These are phyloP conservation scores for Hyphodiscus hymeniophilus DNA, from an alignment of 495 filamentous ascomycete species.

Conservation along the genomic window DNA sequence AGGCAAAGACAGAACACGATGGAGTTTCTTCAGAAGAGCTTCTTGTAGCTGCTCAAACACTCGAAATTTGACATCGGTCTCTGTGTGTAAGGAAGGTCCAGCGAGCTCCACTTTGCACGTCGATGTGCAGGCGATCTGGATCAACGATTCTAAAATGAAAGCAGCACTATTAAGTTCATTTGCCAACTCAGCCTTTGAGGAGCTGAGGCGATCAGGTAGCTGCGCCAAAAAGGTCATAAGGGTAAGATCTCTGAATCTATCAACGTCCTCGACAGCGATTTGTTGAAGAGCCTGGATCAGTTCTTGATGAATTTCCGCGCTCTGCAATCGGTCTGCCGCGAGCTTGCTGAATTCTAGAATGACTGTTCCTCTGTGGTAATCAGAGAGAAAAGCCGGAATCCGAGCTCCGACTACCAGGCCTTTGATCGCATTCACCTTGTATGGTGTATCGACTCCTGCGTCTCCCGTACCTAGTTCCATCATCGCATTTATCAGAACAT, in stretches of 20 bases:
- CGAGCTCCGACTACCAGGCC: constrained; percentile 10
- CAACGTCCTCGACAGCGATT: constrained; percentile 9
- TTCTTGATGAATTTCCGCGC: not conserved
- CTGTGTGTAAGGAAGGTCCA: not conserved
- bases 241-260: constrained; percentile 6
- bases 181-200: not conserved
- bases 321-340: not conserved
- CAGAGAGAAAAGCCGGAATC: constrained; percentile 8
- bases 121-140: constrained; percentile 9
- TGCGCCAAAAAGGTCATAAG: constrained; percentile 6
- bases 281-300: constrained; percentile 3
- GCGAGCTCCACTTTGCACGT: not conserved
- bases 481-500: constrained; percentile 8
- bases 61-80: not conserved
- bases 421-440: constrained; percentile 6
- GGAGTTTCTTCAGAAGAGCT: constrained; percentile 4
- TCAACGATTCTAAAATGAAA: constrained; percentile 7
- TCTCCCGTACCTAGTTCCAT: not conserved
- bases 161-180: not conserved
- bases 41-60: constrained; percentile 9
- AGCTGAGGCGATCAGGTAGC: constrained; percentile 7
- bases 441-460: constrained; percentile 2
- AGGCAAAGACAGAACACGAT: not conserved
- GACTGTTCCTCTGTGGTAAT: constrained; percentile 7
- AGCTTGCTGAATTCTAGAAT: constrained; percentile 10